Base-by-base conservation (phyloP, 2,329 filamentous ascomycete species). In the Ceratocystis variospora region DNA sequence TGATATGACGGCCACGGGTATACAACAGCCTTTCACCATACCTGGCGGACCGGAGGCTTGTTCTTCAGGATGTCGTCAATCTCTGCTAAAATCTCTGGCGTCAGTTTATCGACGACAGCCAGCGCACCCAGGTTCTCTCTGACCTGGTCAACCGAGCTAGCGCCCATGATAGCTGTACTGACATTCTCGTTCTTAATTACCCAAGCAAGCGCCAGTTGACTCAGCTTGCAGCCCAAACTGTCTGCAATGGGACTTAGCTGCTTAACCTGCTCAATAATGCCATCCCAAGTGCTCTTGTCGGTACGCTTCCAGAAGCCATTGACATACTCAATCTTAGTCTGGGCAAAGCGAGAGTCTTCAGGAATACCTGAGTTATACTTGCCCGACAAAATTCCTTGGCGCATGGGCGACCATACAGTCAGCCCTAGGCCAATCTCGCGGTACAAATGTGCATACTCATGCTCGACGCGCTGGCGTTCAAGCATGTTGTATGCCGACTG, bases 401-500 rank as follows among this genome's bases (percentile, higher is more conserved):
- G 72, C 71, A 88, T 75, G 1, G 85, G 86, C 2, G 80, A 84
- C 75, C 81, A 88, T 67, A 82, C 80, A 12, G 85, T 87, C 48
- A 87, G 76, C 2, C 85, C 85, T 1, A 84, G 77, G 5, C 83
- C 82, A 66, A 80, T 76, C 68, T 85, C 79, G 53, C 81, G 77
- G 74, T 85, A 87, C 31, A 88, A 76, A 68, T 82, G 80, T 61
- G 77, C 76, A 72, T 80, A 87, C 71, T 88, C 84, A 63, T 76
- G 76, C 76, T 88, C 85, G n/a, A 87, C 83, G 71, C 82, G 82
- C 69, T 83, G 75, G 28, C 85, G 81, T 57, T 76, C 76, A 15
- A 87, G 77, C 75, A 87, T 80, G 75, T 85, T 87, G 76, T 88
- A 87, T 63, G 81, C 77, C 0, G 85, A 85, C 75, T 88, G 85